Percentiles rank a stretch among this genome's conserved stretches.
phyloP scores from a whole-genome alignment of 2,329 filamentous ascomycete species.

The Talaromyces verruculosus region DNA sequence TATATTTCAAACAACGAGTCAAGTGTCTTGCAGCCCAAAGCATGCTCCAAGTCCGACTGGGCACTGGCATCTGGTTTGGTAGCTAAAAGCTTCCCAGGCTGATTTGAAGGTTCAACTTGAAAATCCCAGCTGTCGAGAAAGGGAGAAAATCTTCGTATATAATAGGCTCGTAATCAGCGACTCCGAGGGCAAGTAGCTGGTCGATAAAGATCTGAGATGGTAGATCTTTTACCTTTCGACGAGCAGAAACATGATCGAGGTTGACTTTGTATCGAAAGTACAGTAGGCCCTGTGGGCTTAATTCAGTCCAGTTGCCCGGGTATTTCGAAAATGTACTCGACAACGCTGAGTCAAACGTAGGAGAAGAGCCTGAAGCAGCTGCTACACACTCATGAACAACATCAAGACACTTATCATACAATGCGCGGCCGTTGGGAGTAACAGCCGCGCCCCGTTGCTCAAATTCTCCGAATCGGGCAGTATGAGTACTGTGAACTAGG shows the following conservation, averaged over 20 bases:
- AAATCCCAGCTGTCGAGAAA: neutral
- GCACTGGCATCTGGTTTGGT: neutral
- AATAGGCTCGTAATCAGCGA: neutral
- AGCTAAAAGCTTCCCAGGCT: neutral
- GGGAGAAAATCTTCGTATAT: constrained; percentile 1
- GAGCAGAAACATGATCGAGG: neutral
- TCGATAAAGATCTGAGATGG: neutral
- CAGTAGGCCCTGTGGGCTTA: neutral
- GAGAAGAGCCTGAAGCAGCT: neutral
- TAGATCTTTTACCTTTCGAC: neutral
- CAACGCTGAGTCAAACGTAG: neutral
- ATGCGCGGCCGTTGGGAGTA: neutral
- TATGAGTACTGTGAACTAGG: neutral
- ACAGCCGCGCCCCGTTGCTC: neutral
- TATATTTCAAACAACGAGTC: neutral
- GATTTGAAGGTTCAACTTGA: neutral
- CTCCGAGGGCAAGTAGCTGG: neutral
- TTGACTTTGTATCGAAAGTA: neutral
- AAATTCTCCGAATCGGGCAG: neutral
- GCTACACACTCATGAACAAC: neutral
- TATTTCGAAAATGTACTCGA: neutral
- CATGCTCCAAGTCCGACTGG: neutral
- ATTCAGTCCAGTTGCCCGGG: neutral
- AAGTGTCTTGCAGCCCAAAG: neutral
- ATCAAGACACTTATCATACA: neutral